Conservation (phyloP, 83 land plant genomes). For the Picea engelmannii region DNA sequence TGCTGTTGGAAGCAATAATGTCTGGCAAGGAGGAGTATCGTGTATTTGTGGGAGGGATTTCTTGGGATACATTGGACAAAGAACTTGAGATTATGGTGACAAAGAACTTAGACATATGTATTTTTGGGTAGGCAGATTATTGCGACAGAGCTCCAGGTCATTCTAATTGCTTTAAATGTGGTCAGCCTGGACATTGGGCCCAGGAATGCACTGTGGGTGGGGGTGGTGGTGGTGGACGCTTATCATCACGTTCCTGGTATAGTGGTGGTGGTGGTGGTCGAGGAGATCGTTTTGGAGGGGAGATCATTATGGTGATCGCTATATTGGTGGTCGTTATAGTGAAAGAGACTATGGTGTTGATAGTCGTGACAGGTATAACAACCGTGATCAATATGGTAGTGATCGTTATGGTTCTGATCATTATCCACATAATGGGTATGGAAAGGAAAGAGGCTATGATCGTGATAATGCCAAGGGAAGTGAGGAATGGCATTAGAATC, state of each 20-base stretch:
- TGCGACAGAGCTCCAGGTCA: slow-evolving; percentile 31
- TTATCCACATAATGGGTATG: slow-evolving; percentile 54
- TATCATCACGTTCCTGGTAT: too few species aligned
- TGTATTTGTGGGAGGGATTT: too few species aligned
- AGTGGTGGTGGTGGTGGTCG: slow-evolving; percentile 34
- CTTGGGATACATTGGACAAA: too few species aligned
- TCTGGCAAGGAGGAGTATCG: too few species aligned
- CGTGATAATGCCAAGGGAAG: slow-evolving; percentile 35
- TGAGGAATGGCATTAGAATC: slow-evolving; percentile 20
- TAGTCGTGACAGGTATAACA: slow-evolving; percentile 18
- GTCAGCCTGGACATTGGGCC: slow-evolving; percentile 86
- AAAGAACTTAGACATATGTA: neutral
- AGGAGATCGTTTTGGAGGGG: too few species aligned
- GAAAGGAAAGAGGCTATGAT: slow-evolving; percentile 60
- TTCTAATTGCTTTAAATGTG: slow-evolving; percentile 82
- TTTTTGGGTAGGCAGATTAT: slow-evolving; percentile 26
- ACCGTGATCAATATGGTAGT: slow-evolving; percentile 24
- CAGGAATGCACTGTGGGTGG: slow-evolving; percentile 63
- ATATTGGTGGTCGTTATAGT: too few species aligned
- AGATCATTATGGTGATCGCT: too few species aligned
- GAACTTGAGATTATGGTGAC: too few species aligned
- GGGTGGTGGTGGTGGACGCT: too few species aligned
- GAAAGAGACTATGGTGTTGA: too few species aligned
- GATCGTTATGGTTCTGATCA: slow-evolving; percentile 46
- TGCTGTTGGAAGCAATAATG: too few species aligned